phyloP scores from a whole-genome alignment of 1,284 basidiomycete genomes.

The Ceratobasidium sp. region DNA sequence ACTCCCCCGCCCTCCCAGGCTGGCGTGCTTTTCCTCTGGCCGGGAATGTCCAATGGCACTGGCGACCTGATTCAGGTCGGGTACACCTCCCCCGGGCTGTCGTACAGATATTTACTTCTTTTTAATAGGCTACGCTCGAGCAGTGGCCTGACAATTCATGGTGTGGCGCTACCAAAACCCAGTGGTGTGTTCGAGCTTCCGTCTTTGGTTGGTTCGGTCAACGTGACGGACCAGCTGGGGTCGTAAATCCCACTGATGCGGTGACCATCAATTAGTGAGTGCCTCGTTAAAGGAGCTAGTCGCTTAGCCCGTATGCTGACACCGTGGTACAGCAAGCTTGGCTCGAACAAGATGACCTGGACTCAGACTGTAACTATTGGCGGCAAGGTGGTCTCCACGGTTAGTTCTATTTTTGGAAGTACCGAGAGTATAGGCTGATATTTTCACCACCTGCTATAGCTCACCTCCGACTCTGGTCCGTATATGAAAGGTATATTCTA shows the following conservation, averaged over 20 bases:
- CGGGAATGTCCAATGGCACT: conserved; percentile 44
- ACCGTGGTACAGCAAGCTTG: background rate
- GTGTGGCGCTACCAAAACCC: conserved; percentile 31
- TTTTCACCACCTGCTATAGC: background rate
- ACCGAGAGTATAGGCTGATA: background rate
- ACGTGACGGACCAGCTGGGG: conserved; percentile 33
- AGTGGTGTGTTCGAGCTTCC: conserved; percentile 43
- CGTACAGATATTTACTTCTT: background rate
- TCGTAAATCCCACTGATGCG: conserved; percentile 38
- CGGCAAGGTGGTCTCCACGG: conserved; percentile 39
- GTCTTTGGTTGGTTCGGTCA: conserved; percentile 44
- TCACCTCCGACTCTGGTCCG: conserved; percentile 39
- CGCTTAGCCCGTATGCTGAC: background rate
- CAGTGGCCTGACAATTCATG: conserved; percentile 42
- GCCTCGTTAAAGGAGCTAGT: background rate
- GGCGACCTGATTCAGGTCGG: conserved; percentile 39
- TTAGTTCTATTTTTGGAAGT: conserved; percentile 3
- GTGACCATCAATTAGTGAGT: conserved; percentile 45
- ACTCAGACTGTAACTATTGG: conserved; percentile 35
- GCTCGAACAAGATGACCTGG: conserved; percentile 39
- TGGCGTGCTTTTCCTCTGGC: conserved; percentile 44
- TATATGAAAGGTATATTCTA: conserved; percentile 39
- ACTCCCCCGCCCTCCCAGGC: conserved; percentile 27
- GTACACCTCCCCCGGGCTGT: too few species aligned
- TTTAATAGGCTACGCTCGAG: conserved; percentile 20